Evolutionary conservation across 495 filamentous ascomycete species (phyloP), one percentile per base, ranked within the genome.

Genomic region (Podospora pseudopauciseta): DNA sequence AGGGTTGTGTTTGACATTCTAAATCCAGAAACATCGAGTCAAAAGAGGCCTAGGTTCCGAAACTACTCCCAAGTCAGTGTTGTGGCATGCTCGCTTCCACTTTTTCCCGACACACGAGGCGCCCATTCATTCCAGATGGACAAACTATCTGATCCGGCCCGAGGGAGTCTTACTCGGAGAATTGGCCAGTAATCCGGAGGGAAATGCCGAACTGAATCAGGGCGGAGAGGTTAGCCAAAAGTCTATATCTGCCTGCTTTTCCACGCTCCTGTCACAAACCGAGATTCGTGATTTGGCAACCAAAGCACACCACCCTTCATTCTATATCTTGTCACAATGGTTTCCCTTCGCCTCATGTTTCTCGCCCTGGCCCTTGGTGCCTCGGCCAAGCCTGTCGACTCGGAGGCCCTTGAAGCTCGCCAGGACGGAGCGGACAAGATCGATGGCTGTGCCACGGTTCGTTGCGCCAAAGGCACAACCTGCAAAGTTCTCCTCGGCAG

Each of bases 401-500:
- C 39, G 39, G 39, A 49, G 9, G 44, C 18, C 55, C 55, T 58
- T 54, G 11, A n/a, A 2, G 54, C 64, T 59, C 32, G 44, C 44
- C 26, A 58, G 34, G 28, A 64, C 19, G 30, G 15, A 23, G 54
- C 13, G 9, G 39, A 49, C 39, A 49, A 49, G 39, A 11, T 67
- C 67, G 56, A 60, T 7, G 63, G 63, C 11, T 75, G 73, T 63
- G 60, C 63, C 13, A 57, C 61, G 0, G 68, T 70, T 67, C 66
- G 65, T 30, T 75, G 72, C 68, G 49, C 67, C 15, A 32, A 39
- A 28, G 57, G 28, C 39, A 70, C 68, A 15, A 65, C 28, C 0
- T 75, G 73, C 66, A 2, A 58, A 20, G 68, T 69, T 19, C 39
- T 72, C 63, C 27, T 65, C 18, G 68, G 67, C 11, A 63, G 55